Conservation (phyloP, 2,329 filamentous ascomycete species). For the Ophiocordyceps polyrhachis-furcata region DNA sequence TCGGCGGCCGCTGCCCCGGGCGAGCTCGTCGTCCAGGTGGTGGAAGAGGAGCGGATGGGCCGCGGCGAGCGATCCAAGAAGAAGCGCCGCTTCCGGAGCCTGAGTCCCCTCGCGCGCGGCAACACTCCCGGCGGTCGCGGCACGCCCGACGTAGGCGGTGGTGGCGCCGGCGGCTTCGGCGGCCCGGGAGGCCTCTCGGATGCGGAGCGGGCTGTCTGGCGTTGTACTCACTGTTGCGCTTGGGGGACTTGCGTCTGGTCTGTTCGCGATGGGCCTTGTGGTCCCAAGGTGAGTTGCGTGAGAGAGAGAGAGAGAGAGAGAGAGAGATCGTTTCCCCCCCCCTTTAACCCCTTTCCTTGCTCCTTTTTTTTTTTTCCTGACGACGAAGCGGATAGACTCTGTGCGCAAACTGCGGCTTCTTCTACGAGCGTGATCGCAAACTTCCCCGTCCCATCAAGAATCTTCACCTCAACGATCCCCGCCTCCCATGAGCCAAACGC, state of each 20-base stretch:
- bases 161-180: conserved; percentile 35
- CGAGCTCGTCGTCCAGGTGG: conserved; percentile 14
- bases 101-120: conserved; percentile 56
- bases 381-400: conserved; percentile 49
- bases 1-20: not conserved
- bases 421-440: conserved; percentile 74
- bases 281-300: conserved; percentile 65
- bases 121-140: conserved; percentile 50
- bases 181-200: conserved; percentile 43
- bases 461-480: conserved; percentile 13
- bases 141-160: conserved; percentile 63
- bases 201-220: conserved; percentile 65
- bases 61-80: conserved; percentile 87
- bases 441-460: conserved; percentile 39
- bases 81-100: conserved; percentile 76
- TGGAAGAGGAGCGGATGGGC: conserved; percentile 69
- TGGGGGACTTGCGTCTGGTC: conserved; percentile 90
- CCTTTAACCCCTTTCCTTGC: not conserved
- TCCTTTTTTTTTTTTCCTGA: not conserved
- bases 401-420: conserved; percentile 81
- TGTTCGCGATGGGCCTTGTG: conserved; percentile 75
- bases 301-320: no score
- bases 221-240: conserved; percentile 71
- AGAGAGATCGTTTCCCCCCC: conserved; percentile 13
- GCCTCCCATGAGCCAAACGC: conserved; percentile 10